Percentiles rank a stretch among this genome's conserved stretches.
phyloP scores from a whole-genome alignment of 805 yeast species.

The Cyberlindnera euphorbiae region DNA sequence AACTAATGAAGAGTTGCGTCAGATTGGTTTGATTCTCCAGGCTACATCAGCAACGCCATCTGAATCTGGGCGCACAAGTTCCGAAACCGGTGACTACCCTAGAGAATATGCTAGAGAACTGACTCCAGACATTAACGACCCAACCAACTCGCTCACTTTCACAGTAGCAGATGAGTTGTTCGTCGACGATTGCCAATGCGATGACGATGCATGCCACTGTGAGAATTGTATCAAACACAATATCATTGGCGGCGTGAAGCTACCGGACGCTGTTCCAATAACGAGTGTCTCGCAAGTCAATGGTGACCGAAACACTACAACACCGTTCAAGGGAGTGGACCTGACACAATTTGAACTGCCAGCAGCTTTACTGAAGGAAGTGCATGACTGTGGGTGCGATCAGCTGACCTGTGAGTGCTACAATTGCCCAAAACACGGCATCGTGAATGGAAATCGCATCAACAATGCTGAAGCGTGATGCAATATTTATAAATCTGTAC shows the following conservation, averaged over 20 bases:
- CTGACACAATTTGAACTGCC: conserved; percentile 1
- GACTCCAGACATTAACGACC: neutral
- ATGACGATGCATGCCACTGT: conserved; percentile 5
- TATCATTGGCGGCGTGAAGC: conserved; percentile 20
- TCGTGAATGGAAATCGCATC: conserved; percentile 13
- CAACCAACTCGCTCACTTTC: conserved; percentile 1
- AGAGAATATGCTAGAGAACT: conserved; percentile 1
- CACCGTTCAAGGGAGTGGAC: neutral
- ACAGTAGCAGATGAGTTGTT: conserved; percentile 5
- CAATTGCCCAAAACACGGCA: conserved; percentile 21
- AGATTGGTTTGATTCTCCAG: conserved; percentile 20
- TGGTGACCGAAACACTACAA: too few relatives aligned
- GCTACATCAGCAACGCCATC: neutral
- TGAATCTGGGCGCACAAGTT: neutral
- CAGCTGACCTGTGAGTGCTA: conserved; percentile 22
- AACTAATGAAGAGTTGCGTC: conserved; percentile 23
- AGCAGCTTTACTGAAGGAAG: neutral
- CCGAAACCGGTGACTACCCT: neutral
- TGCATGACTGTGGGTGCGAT: conserved; percentile 22
- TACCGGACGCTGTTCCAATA: conserved; percentile 13
- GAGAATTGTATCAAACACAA: conserved; percentile 23
- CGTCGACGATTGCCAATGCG: conserved; percentile 6
- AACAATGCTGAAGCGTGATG: too few relatives aligned
- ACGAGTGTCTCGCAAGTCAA: too few relatives aligned
- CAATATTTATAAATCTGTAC: too few relatives aligned